Conservation (phyloP, 1,284 basidiomycete genomes). For the Tremellales sp. region DNA sequence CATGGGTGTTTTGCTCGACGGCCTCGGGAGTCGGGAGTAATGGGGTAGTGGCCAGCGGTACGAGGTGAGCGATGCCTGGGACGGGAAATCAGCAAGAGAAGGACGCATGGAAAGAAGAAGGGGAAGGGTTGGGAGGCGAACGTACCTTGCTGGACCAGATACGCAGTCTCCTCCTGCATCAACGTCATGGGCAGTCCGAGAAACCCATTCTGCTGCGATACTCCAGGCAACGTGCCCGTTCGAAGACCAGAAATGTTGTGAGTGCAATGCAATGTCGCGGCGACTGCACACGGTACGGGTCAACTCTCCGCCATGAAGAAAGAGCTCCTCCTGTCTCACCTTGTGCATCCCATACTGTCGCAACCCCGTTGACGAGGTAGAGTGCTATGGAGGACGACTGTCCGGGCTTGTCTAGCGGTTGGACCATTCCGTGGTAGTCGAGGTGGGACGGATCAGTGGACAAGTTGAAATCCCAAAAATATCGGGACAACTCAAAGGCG, state of each 20-base stretch:
- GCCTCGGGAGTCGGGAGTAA: constrained; percentile 55
- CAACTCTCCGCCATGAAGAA: neutral
- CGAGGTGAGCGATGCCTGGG: constrained; percentile 68
- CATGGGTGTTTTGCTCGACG: constrained; percentile 48
- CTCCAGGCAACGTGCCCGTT: constrained; percentile 85
- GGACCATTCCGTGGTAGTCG: constrained; percentile 1
- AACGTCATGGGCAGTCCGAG: constrained; percentile 83
- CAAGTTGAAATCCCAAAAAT: neutral
- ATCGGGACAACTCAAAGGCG: no score
- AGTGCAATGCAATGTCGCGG: constrained; percentile 67
- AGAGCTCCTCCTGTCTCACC: constrained; percentile 24
- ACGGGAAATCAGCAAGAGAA: neutral
- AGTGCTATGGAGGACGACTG: constrained; percentile 44
- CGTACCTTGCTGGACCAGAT: constrained; percentile 74
- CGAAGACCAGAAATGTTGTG: constrained; percentile 82
- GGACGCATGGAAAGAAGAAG: neutral
- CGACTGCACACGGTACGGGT: constrained; percentile 51
- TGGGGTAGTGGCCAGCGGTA: constrained; percentile 69
- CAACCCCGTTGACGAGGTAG: constrained; percentile 45
- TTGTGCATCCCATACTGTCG: constrained; percentile 49
- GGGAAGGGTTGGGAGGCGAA: constrained; percentile 1
- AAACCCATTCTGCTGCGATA: constrained; percentile 96
- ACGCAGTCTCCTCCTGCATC: constrained; percentile 85
- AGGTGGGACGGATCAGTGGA: neutral
- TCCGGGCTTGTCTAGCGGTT: no score